These are phyloP conservation scores for Aspergillus wentii DNA, from an alignment of 495 filamentous ascomycete species.

Conservation along the genomic window DNA sequence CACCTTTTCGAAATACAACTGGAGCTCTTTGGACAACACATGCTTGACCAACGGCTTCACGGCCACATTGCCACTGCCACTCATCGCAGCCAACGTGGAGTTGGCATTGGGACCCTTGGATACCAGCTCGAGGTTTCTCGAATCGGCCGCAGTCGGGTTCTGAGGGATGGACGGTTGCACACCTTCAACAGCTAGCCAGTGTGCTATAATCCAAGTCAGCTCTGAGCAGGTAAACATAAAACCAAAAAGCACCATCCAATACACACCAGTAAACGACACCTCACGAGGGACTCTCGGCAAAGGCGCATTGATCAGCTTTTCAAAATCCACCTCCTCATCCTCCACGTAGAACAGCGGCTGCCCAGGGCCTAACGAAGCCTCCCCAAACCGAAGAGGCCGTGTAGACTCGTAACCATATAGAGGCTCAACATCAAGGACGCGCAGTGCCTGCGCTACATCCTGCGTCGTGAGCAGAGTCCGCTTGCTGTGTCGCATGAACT, in stretches of 20 bases:
- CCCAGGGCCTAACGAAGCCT: slow-evolving; percentile 89
- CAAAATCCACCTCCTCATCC: slow-evolving; percentile 97
- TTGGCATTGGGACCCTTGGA: slow-evolving; percentile 87
- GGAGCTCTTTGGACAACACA: slow-evolving; percentile 87
- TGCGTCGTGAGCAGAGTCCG: slow-evolving; percentile 79
- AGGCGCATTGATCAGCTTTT: slow-evolving; percentile 95
- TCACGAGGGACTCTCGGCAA: slow-evolving; percentile 94
- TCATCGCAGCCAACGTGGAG: slow-evolving; percentile 72
- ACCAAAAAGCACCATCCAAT: background rate
- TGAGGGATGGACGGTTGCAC: slow-evolving; percentile 94
- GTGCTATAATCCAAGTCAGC: slow-evolving; percentile 51
- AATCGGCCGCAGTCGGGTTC: slow-evolving; percentile 83
- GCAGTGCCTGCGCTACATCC: slow-evolving; percentile 78
- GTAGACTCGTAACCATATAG: slow-evolving; percentile 93
- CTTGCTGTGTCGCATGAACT: slow-evolving; percentile 87
- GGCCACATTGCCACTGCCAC: slow-evolving; percentile 72
- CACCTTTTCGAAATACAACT: slow-evolving; percentile 96
- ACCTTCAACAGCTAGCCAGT: slow-evolving; percentile 95
- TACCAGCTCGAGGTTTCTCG: slow-evolving; percentile 72
- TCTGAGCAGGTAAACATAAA: background rate
- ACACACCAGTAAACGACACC: slow-evolving; percentile 78
- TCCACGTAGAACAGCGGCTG: slow-evolving; percentile 97
- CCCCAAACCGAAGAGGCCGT: slow-evolving; percentile 81
- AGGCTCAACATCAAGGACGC: slow-evolving; percentile 85
- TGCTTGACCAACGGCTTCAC: slow-evolving; percentile 93